phyloP scores from a whole-genome alignment of 352 stramenopile species.

The Globisporangium apiculatum region DNA sequence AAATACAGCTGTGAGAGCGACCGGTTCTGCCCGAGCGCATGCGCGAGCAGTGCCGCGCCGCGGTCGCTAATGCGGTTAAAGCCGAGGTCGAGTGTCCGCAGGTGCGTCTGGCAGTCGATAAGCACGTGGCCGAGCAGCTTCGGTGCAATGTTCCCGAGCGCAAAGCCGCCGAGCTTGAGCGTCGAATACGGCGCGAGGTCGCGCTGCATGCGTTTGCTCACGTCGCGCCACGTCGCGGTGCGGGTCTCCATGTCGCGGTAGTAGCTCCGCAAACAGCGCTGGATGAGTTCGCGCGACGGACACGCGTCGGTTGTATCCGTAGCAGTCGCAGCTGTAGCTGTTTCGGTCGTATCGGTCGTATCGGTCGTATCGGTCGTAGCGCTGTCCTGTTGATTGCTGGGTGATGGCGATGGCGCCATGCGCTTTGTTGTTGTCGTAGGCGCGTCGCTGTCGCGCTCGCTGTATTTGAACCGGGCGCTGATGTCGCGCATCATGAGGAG shows the following conservation, averaged over 20 bases:
- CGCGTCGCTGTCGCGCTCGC: constrained; percentile 18
- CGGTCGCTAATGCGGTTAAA: constrained; percentile 79
- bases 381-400: not conserved
- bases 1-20: constrained; percentile 71
- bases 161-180: constrained; percentile 77
- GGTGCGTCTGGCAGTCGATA: constrained; percentile 18
- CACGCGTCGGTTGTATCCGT: constrained; percentile 6
- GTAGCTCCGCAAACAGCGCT: constrained; percentile 47
- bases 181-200: constrained; percentile 54
- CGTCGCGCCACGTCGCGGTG: constrained; percentile 18
- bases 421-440: constrained; percentile 1
- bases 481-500: constrained; percentile 48
- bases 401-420: not conserved
- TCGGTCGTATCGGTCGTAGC: not conserved
- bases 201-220: constrained; percentile 40
- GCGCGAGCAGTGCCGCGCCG: constrained; percentile 45
- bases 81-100: constrained; percentile 65
- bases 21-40: constrained; percentile 48
- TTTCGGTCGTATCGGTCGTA: not conserved
- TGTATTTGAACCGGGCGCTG: constrained; percentile 71
- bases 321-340: not conserved
- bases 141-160: constrained; percentile 56
- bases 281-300: constrained; percentile 57
- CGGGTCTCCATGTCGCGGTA: constrained; percentile 34
- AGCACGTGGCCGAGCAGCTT: constrained; percentile 55